phyloP scores from a whole-genome alignment of 1,284 basidiomycete species.

The Golubevia pallescens region DNA sequence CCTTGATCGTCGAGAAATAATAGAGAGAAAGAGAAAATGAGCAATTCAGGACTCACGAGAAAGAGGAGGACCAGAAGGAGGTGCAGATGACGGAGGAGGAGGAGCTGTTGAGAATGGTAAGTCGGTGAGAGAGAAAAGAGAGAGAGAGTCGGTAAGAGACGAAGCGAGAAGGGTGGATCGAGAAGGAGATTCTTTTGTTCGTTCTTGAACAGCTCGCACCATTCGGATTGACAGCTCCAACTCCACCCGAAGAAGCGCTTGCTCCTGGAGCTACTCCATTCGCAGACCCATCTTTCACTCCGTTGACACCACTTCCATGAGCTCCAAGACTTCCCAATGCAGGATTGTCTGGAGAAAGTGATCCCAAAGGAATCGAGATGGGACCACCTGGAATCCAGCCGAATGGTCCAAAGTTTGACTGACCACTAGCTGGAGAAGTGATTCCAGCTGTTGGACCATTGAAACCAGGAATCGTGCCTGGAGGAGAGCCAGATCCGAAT shows the following conservation, averaged over 20 bases:
- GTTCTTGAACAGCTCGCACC: background rate
- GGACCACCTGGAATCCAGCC: background rate
- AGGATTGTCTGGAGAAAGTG: background rate
- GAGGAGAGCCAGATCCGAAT: background rate
- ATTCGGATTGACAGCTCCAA: background rate
- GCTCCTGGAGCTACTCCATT: background rate
- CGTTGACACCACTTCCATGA: background rate
- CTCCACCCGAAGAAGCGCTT: background rate
- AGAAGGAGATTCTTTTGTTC: background rate
- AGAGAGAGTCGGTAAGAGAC: background rate
- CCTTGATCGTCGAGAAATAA: background rate
- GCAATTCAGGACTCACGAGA: background rate
- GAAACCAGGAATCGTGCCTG: background rate
- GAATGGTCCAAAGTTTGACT: background rate
- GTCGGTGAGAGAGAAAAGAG: background rate
- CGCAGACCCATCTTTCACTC: background rate
- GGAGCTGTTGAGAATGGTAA: background rate
- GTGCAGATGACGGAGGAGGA: background rate
- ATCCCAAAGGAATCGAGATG: background rate
- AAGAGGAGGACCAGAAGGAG: background rate
- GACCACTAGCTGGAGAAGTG: background rate
- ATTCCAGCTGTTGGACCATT: background rate
- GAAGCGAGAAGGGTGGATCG: background rate
- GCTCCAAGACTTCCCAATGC: background rate
- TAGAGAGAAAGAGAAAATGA: background rate